A percentile compares a stretch with the other conserved stretches of the same genome.
These are phyloP conservation scores for Schizothecium vesticola DNA, from an alignment of 495 filamentous ascomycete species.

Conservation along the genomic window DNA sequence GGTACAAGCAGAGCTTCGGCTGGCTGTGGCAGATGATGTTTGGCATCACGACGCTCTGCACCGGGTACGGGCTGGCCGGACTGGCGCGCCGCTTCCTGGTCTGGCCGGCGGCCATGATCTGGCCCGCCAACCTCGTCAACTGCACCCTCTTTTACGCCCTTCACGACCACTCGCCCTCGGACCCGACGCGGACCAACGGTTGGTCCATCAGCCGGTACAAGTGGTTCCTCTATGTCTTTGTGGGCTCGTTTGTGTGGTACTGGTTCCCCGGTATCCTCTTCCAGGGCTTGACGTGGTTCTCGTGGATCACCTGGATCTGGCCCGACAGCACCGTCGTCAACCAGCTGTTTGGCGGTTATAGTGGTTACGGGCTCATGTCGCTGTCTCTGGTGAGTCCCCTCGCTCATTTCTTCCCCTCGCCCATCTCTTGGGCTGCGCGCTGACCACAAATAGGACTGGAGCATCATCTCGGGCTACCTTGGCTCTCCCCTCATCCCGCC, in stretches of 20 bases:
- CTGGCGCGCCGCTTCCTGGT: conserved; percentile 61
- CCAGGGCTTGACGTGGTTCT: conserved; percentile 54
- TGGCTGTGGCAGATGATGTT: conserved; percentile 65
- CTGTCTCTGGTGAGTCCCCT: conserved; percentile 40
- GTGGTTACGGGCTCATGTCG: conserved; percentile 55
- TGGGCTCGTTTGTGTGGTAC: conserved; percentile 48
- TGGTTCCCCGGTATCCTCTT: conserved; percentile 58
- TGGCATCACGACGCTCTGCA: conserved; percentile 63
- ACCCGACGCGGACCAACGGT: conserved; percentile 54
- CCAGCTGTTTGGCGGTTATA: conserved; percentile 61
- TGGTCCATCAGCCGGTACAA: conserved; percentile 62
- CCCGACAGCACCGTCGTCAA: conserved; percentile 62
- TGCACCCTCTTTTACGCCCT: conserved; percentile 61
- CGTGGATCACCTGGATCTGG: conserved; percentile 57
- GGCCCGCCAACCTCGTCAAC: conserved; percentile 62
- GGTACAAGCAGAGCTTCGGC: conserved; percentile 37
- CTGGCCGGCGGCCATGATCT: conserved; percentile 67
- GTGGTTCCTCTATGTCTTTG: conserved; percentile 58
- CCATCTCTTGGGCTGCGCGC: background rate
- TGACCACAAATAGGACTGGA: conserved; percentile 52
- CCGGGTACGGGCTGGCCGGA: conserved; percentile 68
- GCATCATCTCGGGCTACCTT: conserved; percentile 56
- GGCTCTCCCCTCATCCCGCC: conserved; percentile 63
- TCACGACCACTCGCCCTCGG: conserved; percentile 56
- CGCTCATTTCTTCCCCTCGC: background rate